These are phyloP conservation scores for Fusarium mangiferae DNA, from an alignment of 2,329 filamentous ascomycete species.

Conservation along the genomic window DNA sequence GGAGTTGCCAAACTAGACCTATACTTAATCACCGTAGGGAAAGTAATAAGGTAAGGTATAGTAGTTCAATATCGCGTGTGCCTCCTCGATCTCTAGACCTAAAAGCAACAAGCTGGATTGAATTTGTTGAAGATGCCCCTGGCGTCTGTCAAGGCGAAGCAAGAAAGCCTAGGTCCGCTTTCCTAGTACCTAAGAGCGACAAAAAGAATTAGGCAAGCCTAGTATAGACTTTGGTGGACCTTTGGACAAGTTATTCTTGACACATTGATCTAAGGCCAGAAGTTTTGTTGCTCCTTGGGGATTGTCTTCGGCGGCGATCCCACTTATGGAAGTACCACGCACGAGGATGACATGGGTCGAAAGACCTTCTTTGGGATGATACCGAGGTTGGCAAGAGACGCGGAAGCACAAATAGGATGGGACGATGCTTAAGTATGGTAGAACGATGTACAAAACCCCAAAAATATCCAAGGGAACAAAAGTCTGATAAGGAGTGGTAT, in stretches of 20 bases:
- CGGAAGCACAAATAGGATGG: conserved; percentile 13
- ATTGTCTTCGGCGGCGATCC: conserved; percentile 41
- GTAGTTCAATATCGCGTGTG: conserved; percentile 7
- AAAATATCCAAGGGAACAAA: conserved; percentile 19
- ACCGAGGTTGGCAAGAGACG: conserved; percentile 11
- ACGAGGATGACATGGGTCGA: conserved; percentile 30
- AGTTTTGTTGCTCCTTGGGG: conserved; percentile 15
- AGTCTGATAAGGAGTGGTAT: conserved; percentile 10
- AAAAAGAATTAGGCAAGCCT: neutral
- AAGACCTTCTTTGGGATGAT: neutral
- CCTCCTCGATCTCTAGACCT: conserved; percentile 10
- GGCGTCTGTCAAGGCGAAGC: conserved; percentile 11
- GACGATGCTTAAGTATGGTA: conserved; percentile 20
- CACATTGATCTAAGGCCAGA: neutral
- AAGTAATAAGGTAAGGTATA: neutral
- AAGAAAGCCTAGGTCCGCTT: neutral
- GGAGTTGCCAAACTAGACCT: conserved; percentile 5
- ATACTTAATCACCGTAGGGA: neutral
- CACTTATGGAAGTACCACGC: conserved; percentile 39
- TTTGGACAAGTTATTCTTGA: neutral
- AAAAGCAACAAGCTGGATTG: conserved; percentile 20
- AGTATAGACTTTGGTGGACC: neutral
- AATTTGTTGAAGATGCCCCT: conserved; percentile 33
- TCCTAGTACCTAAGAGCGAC: neutral
- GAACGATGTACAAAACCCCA: conserved; percentile 2